A percentile compares a stretch with the other conserved stretches of the same genome.
Conservation (phyloP, 768 basidiomycete species). For the Cystobasidium ongulense region DNA sequence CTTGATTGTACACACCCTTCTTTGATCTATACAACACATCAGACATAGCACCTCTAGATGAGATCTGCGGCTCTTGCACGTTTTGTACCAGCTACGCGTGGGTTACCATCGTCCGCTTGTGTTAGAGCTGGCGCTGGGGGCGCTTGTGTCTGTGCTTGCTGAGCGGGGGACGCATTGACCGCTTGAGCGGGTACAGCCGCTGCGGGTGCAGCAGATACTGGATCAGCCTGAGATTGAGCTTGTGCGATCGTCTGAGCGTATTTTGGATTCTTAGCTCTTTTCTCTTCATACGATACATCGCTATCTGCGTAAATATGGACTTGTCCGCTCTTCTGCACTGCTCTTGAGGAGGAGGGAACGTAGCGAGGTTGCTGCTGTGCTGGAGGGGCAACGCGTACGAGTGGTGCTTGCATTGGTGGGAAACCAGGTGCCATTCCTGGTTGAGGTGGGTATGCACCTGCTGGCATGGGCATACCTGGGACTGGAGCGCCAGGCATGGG, state of each 20-base stretch:
- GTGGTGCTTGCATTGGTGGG: background rate
- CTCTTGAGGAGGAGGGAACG: conserved; percentile 30
- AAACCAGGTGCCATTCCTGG: background rate
- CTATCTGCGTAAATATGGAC: conserved; percentile 39
- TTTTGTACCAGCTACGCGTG: conserved; percentile 16
- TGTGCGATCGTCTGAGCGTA: background rate
- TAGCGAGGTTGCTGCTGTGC: conserved; percentile 9
- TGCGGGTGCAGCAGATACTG: background rate
- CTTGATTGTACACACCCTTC: too few relatives aligned
- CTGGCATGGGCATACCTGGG: conserved; percentile 51
- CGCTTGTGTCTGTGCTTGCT: background rate
- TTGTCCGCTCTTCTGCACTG: conserved; percentile 39
- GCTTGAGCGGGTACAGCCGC: background rate
- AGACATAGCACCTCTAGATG: background rate
- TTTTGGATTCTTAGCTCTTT: conserved; percentile 28
- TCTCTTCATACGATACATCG: conserved; percentile 34
- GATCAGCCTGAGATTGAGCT: background rate
- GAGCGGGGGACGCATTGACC: background rate
- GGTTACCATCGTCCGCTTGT: background rate
- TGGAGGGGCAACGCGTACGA: conserved; percentile 8
- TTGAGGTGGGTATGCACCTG: conserved; percentile 32
- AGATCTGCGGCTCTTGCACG: conserved; percentile 27
- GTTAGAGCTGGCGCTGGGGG: background rate
- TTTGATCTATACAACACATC: too few relatives aligned
- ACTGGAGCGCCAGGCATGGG: conserved; percentile 63